Evolutionary conservation across 345 rosid genomes (phyloP), one percentile per base, ranked within the genome.

Genomic region (Sonneratia caseolaris): DNA sequence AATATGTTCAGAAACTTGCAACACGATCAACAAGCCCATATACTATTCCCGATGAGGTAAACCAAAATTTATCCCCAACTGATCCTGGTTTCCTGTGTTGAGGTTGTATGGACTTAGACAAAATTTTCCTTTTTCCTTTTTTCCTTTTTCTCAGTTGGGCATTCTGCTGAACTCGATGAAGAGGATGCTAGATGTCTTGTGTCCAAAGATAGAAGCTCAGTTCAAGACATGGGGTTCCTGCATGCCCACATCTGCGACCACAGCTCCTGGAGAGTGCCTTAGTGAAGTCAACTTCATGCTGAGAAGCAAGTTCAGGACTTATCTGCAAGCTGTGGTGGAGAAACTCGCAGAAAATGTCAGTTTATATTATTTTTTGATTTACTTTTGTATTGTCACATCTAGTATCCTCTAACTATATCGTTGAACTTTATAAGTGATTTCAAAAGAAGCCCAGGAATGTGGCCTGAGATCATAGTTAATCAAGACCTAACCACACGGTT

Each of bases 161-260:
- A 84, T 92, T 82, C 76, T 95, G 69, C 77, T 92, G 78, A 95
- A 95, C 82, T 90, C 99, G 22, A 79, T 95, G 96, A 95, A 90
- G 79, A 86, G 99, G 80, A 90, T 95, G 98, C 86, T 95, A 70
- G 99, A 95, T 83, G 76, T 87, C 68, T 76, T 87, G 72, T 88
- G 92, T 10, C 97, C 99, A 21, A 92, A 82, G 76, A 86, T 95
- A 77, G 99, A 95, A 79, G 70, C 78, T 68, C 88, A 83, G 68
- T 92, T 95, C 81, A 95, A 95, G 82, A 75, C 91, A 22, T 95
- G 99, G 99, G 91, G 97, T 42, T 89, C 96, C 70, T 92, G 98
- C 90, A 90, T 92, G 68, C 99, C 97, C 72, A 85, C 70, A 75
- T 85, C 87, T 76, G 92, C 93, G 69, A 89, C 86, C 71, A 74